These are phyloP conservation scores for Silene conica DNA, from an alignment of 148 eudicot genomes.

Conservation along the genomic window DNA sequence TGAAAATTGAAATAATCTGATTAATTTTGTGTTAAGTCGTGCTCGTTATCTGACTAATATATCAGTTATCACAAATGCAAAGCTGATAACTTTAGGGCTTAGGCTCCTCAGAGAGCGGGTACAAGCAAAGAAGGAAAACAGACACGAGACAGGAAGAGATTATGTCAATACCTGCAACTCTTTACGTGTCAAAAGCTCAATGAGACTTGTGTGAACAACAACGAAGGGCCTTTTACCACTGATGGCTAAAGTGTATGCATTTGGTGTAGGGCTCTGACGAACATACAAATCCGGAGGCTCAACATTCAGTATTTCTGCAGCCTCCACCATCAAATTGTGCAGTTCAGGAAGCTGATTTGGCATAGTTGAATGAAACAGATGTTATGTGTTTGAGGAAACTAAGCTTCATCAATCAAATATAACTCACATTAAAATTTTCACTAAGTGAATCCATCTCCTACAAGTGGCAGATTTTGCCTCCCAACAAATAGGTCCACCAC, in stretches of 20 bases:
- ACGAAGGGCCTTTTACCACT: conserved; percentile 90
- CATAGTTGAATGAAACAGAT: conserved; percentile 5
- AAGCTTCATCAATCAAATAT: conserved; percentile 3
- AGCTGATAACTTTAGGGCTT: no score
- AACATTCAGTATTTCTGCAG: conserved; percentile 60
- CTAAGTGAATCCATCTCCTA: background rate
- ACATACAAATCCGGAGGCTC: conserved; percentile 76
- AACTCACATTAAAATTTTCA: background rate
- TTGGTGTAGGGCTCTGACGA: conserved; percentile 88
- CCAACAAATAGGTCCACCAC: conserved; percentile 13
- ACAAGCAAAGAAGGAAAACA: conserved; percentile 5
- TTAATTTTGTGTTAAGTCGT: background rate
- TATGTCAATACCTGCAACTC: conserved; percentile 72
- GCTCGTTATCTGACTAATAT: background rate
- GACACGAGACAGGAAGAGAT: background rate
- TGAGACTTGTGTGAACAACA: conserved; percentile 90
- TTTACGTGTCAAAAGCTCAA: conserved; percentile 82
- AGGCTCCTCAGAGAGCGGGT: background rate
- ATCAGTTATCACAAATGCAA: no score
- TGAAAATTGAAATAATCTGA: conserved; percentile 1
- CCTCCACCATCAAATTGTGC: conserved; percentile 72
- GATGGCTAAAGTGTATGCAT: conserved; percentile 89
- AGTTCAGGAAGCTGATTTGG: conserved; percentile 75
- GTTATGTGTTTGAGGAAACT: background rate
- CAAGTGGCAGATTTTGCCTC: conserved; percentile 25